Base-by-base conservation (phyloP, 345 rosid species). In the Eucalyptus polyanthemos region DNA sequence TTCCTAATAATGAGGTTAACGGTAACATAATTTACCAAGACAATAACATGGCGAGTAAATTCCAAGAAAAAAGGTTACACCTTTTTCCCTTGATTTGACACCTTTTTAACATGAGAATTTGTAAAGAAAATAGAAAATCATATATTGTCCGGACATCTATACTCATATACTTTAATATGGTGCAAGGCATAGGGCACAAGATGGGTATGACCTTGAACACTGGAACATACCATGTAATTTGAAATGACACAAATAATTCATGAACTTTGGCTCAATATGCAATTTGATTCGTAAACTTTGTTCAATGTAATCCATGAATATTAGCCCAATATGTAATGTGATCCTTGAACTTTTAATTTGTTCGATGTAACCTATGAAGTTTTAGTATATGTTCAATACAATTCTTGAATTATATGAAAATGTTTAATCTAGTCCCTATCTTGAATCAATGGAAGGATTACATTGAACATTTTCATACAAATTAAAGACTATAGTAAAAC, bases 281-380 rank as follows among this genome's bases (percentile, higher is more conserved):
- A 53, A 53, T 53, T 21, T 53, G 25, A 1, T 53, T 9, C 2
- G 0, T 53, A 2, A 21, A 53, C 1, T 53, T 19, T 53, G 11
- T 53, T 53, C 58, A 53, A 21, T 53, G 10, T 21, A 4, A 21
- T 21, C 5, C 4, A 4, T 53, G 25, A 53, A 53, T 53, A 53
- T 53, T 53, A 53, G 25, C 4, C 5, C 24, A 53, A 53, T 21
- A 0, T 53, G 11, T 2, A 53, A 21, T 53, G 1, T 53, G 11
- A 1, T 53, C 5, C 11, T 0, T 8, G 2, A 21, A 53, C 1
- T 53, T 53, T 53, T 53, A 53, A 53, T 53, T 53, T 53, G 1
- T 53, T 53, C 1, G 9, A 2, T 53, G 2, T 53, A 53, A 21
- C 4, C 5, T 53, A 2, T 8, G 1, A 19, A 53, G 9, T 53